Conservation (phyloP, 2,329 filamentous ascomycete species). For the Rhexocercosporidium sp. region DNA sequence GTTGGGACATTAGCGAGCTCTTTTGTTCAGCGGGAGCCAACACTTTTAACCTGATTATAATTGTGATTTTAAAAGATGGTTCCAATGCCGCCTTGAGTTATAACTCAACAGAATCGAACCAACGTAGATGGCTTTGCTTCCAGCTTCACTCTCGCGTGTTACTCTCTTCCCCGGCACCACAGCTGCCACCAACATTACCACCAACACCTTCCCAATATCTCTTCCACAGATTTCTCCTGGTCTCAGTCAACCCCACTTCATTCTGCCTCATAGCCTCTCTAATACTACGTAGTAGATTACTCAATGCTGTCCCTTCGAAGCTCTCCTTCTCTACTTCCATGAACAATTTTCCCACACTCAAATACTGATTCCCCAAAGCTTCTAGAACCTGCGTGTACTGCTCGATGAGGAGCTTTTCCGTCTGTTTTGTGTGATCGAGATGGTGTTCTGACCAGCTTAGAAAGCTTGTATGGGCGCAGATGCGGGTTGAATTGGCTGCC, state of each 20-base stretch:
- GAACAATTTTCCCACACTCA: neutral
- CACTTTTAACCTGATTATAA: too few relatives aligned
- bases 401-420: constrained; percentile 14
- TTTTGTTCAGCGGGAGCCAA: neutral
- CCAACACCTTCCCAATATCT: neutral
- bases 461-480: neutral
- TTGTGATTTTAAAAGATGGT: too few relatives aligned
- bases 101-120: too few relatives aligned
- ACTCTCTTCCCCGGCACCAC: too few relatives aligned
- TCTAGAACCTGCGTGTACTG: constrained; percentile 16
- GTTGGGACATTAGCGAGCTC: neutral
- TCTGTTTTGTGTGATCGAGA: constrained; percentile 6
- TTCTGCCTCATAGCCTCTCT: constrained; percentile 11
- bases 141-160: too few relatives aligned
- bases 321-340: neutral
- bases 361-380: constrained; percentile 10
- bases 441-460: constrained; percentile 4
- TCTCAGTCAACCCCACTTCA: constrained; percentile 9
- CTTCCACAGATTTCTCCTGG: constrained; percentile 8
- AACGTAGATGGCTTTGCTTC: too few relatives aligned
- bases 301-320: constrained; percentile 11
- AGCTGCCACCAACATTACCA: neutral
- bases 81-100: too few relatives aligned
- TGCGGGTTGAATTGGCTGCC: neutral
- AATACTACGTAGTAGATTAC: neutral